Conservation (phyloP, 2,329 filamentous ascomycete genomes). For the Knufia fluminis region DNA sequence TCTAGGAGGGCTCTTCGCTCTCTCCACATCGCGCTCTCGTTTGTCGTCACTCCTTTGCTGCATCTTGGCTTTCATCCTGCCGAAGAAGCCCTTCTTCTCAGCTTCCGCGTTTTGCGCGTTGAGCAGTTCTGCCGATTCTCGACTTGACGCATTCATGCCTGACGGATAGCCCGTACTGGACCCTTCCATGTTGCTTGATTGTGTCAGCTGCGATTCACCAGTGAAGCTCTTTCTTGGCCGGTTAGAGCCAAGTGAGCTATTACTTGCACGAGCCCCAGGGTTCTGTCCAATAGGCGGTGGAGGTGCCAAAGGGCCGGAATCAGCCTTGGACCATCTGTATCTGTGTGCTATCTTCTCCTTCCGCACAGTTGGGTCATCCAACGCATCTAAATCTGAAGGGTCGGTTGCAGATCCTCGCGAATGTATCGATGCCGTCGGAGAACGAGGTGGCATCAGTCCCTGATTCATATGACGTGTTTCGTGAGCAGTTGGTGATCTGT, state of each 20-base stretch:
- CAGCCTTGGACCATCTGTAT: slow-evolving; percentile 61
- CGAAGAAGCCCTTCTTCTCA: slow-evolving; percentile 53
- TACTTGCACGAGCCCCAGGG: slow-evolving; percentile 55
- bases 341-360: slow-evolving; percentile 62
- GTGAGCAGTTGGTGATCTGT: slow-evolving; percentile 32
- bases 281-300: slow-evolving; percentile 52
- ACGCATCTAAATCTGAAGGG: slow-evolving; percentile 67
- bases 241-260: slow-evolving; percentile 53
- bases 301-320: slow-evolving; percentile 42
- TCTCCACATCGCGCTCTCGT: slow-evolving; percentile 43
- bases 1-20: slow-evolving; percentile 43
- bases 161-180: slow-evolving; percentile 23
- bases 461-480: slow-evolving; percentile 37
- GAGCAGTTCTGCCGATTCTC: slow-evolving; percentile 33
- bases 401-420: slow-evolving; percentile 66
- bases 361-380: slow-evolving; percentile 44
- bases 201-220: slow-evolving; percentile 35
- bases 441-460: slow-evolving; percentile 57
- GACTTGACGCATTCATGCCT: slow-evolving; percentile 25
- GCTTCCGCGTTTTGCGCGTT: slow-evolving; percentile 28
- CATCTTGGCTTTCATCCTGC: slow-evolving; percentile 57
- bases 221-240: slow-evolving; percentile 38
- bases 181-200: slow-evolving; percentile 30
- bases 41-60: slow-evolving; percentile 46
- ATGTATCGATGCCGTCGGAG: slow-evolving; percentile 66